phyloP scores from a whole-genome alignment of 2,329 filamentous ascomycete species.

The Scleromitrula shiraiana region DNA sequence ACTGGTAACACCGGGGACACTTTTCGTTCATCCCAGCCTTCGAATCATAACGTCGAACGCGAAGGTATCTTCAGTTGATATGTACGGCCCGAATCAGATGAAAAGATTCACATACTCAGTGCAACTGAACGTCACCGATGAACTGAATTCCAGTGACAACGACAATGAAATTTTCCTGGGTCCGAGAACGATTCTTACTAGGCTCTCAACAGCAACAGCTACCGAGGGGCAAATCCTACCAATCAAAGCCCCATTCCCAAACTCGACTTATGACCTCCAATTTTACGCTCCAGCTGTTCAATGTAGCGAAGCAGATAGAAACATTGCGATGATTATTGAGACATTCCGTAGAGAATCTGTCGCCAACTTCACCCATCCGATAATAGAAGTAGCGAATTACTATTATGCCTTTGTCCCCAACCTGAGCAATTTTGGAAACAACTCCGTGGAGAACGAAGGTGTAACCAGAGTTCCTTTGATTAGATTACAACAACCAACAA shows the following conservation, averaged over 20 bases:
- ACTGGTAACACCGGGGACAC: constrained; percentile 14
- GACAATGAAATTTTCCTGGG: constrained; percentile 10
- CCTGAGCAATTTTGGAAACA: constrained; percentile 4
- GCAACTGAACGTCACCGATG: not conserved
- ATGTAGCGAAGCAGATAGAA: constrained; percentile 12
- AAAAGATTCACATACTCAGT: constrained; percentile 10
- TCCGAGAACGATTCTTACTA: constrained; percentile 14
- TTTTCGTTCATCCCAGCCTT: constrained; percentile 10
- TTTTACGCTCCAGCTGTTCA: constrained; percentile 16
- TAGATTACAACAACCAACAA: constrained; percentile 11
- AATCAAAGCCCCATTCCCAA: constrained; percentile 10
- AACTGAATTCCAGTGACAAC: not conserved
- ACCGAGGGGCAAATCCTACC: constrained; percentile 13
- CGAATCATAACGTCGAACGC: not conserved
- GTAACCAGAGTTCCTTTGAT: not conserved
- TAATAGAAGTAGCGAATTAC: constrained; percentile 8
- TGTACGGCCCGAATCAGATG: constrained; percentile 3
- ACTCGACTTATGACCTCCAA: constrained; percentile 13
- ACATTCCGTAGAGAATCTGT: not conserved
- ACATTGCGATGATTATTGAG: constrained; percentile 8
- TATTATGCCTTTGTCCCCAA: constrained; percentile 17
- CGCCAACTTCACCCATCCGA: not conserved
- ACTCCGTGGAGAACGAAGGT: not conserved
- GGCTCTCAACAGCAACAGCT: constrained; percentile 13
- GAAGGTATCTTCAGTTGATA: constrained; percentile 5